These are phyloP conservation scores for Alternaria longipes DNA, from an alignment of 2,329 filamentous ascomycete species.

Conservation along the genomic window DNA sequence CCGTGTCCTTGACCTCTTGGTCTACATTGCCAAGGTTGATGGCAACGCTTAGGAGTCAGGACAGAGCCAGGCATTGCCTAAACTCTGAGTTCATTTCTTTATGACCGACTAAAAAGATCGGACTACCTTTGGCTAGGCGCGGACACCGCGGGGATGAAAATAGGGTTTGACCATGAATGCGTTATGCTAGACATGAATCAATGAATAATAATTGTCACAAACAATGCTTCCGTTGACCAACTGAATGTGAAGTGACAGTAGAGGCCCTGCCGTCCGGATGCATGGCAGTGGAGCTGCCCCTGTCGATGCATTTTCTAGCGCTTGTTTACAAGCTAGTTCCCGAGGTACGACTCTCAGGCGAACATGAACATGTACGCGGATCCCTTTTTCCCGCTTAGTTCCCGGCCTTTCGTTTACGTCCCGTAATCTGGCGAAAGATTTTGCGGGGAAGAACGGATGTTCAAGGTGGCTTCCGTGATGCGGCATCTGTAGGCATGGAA, in stretches of 20 bases:
- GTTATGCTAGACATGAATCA: constrained; percentile 43
- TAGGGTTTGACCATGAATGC: constrained; percentile 25
- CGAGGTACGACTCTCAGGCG: constrained; percentile 23
- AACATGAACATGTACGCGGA: constrained; percentile 10
- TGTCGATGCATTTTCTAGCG: constrained; percentile 34
- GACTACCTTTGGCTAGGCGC: constrained; percentile 16
- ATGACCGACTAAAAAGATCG: constrained; percentile 9
- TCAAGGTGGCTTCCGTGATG: background rate
- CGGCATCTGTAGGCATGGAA: background rate
- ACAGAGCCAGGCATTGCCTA: constrained; percentile 48
- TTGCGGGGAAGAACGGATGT: constrained; percentile 13
- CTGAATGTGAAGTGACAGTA: constrained; percentile 13
- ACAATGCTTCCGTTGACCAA: constrained; percentile 8
- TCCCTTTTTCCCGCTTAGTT: constrained; percentile 10
- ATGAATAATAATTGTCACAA: constrained; percentile 34
- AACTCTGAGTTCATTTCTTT: constrained; percentile 37
- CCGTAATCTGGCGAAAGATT: constrained; percentile 7
- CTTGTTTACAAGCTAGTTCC: constrained; percentile 26
- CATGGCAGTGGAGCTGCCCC: constrained; percentile 29
- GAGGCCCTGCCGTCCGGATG: constrained; percentile 22
- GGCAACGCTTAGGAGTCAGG: constrained; percentile 55
- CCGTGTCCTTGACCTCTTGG: constrained; percentile 66
- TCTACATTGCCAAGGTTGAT: constrained; percentile 57
- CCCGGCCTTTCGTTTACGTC: background rate
- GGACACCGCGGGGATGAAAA: constrained; percentile 25